Conservation (phyloP, 129 eudicot genomes). For the Escallonia herrerae region DNA sequence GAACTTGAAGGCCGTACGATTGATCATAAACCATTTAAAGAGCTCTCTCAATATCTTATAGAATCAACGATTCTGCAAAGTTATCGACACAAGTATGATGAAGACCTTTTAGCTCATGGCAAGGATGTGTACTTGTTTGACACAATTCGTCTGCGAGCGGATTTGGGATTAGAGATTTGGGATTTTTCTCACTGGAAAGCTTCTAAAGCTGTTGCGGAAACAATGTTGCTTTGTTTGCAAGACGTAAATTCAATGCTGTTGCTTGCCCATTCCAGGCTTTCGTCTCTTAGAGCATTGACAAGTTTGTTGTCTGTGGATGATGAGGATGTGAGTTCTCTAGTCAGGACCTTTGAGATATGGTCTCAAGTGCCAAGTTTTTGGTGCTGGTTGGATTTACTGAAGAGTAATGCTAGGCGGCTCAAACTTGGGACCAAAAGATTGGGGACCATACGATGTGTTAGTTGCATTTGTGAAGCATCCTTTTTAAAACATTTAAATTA, state of each 20-base stretch:
- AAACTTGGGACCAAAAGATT: too few relatives aligned
- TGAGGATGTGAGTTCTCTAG: conserved; percentile 51
- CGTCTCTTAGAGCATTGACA: conserved; percentile 54
- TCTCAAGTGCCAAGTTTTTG: too few relatives aligned
- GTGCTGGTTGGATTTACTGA: too few relatives aligned
- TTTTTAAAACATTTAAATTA: too few relatives aligned
- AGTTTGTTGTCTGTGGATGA: conserved; percentile 43
- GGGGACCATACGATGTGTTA: too few relatives aligned
- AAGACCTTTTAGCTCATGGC: conserved; percentile 25
- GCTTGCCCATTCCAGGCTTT: conserved; percentile 51
- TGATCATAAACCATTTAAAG: conserved; percentile 62
- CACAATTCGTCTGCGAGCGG: conserved; percentile 40
- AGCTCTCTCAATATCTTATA: conserved; percentile 49
- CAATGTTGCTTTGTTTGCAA: conserved; percentile 51
- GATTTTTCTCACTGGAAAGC: conserved; percentile 58
- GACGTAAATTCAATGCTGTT: conserved; percentile 54
- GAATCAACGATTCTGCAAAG: conserved; percentile 45
- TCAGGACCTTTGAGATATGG: not conserved
- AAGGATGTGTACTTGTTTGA: conserved; percentile 49
- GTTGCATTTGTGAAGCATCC: too few relatives aligned
- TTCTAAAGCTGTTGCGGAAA: conserved; percentile 56
- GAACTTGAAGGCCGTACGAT: conserved; percentile 87
- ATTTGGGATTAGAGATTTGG: conserved; percentile 75
- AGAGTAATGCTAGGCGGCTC: too few relatives aligned
- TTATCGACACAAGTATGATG: conserved; percentile 40